A percentile compares a stretch with the other conserved stretches of the same genome.
Conservation (phyloP, 306 rosid species). For the Phaseolus lunatus region DNA sequence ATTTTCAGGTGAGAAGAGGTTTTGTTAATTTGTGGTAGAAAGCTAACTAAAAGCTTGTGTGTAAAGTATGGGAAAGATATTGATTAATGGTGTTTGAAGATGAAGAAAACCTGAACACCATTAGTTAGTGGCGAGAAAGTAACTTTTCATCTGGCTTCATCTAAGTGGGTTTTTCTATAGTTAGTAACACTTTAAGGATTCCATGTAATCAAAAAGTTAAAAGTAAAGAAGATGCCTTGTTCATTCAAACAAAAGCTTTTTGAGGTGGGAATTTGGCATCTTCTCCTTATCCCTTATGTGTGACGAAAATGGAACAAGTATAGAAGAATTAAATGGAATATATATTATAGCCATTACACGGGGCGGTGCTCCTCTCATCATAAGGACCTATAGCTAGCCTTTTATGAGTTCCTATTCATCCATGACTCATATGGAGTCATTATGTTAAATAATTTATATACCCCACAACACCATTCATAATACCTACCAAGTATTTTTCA, state of each 20-base stretch:
- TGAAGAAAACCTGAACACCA: constrained; percentile 57
- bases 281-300: constrained; percentile 51
- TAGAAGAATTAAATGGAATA: constrained; percentile 26
- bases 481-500: not conserved
- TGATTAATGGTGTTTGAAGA: constrained; percentile 52
- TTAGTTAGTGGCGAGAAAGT: constrained; percentile 67
- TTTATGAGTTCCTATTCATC: constrained; percentile 42
- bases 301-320: constrained; percentile 35
- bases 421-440: constrained; percentile 44
- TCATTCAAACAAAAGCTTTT: constrained; percentile 60
- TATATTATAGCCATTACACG: constrained; percentile 40
- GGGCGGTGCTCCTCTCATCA: constrained; percentile 67
- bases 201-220: constrained; percentile 50
- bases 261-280: constrained; percentile 71
- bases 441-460: constrained; percentile 36
- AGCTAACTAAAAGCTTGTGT: constrained; percentile 64
- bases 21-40: constrained; percentile 56
- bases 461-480: constrained; percentile 16
- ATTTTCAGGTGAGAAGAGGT: constrained; percentile 51
- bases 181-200: constrained; percentile 76
- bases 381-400: constrained; percentile 45
- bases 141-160: constrained; percentile 62
- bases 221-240: constrained; percentile 62
- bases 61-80: constrained; percentile 60
- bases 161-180: constrained; percentile 76